Conservation (phyloP, 371 early-diverging fungal genomes). For the Haplosporangium sp. region DNA sequence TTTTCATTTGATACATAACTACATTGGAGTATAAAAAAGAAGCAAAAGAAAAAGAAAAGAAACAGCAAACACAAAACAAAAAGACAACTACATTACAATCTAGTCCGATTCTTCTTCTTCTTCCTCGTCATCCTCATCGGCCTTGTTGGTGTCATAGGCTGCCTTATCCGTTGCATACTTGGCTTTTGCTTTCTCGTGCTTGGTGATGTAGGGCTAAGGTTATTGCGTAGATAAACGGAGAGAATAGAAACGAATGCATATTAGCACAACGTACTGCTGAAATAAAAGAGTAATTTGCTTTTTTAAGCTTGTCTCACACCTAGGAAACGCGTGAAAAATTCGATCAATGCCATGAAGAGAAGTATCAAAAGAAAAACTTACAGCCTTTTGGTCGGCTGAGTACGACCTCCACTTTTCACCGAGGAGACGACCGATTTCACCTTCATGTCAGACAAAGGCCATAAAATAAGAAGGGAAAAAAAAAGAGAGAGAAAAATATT, state of each 20-base stretch:
- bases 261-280: constrained; percentile 19
- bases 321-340: constrained; percentile 7
- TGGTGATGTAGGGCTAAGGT: constrained; percentile 46
- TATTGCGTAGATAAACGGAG: neutral
- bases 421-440: constrained; percentile 79
- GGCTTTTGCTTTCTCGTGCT: constrained; percentile 54
- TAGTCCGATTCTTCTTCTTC: constrained; percentile 43
- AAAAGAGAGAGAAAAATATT: neutral
- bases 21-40: too few species aligned
- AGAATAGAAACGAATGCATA: neutral
- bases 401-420: constrained; percentile 84
- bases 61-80: too few species aligned
- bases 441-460: too few species aligned
- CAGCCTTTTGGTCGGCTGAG: constrained; percentile 70
- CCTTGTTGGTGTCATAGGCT: constrained; percentile 53
- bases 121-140: constrained; percentile 28
- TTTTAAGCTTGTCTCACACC: neutral
- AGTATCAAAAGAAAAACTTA: constrained; percentile 40
- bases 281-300: neutral
- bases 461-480: constrained; percentile 6
- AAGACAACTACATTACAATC: too few species aligned
- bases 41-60: too few species aligned
- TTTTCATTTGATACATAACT: too few species aligned
- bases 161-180: constrained; percentile 45
- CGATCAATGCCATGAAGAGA: constrained; percentile 3